Base-by-base conservation (phyloP, 768 basidiomycete species). In the Gautieria morchelliformis region DNA sequence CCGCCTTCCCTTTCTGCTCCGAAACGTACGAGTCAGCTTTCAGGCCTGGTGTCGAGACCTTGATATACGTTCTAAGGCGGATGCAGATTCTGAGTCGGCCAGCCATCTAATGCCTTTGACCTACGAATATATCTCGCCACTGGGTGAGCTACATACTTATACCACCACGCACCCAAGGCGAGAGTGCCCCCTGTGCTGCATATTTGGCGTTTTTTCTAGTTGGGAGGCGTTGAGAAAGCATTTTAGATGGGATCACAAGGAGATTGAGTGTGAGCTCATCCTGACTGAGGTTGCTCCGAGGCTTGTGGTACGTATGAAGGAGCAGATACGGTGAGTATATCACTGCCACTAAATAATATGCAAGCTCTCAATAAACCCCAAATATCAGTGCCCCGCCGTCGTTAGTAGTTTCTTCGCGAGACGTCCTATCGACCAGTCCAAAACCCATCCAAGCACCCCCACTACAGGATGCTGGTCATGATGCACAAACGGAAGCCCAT, bases 1-100 rank as follows among this genome's bases (percentile, higher is more conserved):
- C 15, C 70, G 69, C 52, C 72, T 85, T 5, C 85, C 85, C 0
- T 87, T 86, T 63, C 70, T 84, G 20, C 69, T 65, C 27, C 78
- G 80, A 11, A 80, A 79, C 61, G 62, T 87, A 17, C 71, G 73
- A 14, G 62, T 50, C 3, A 79, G 79, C 1, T 86, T 86, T 63
- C 59, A 55, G n/a, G 40, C 59, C 19, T 71, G 71, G 20, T 85
- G 82, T 63, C 60, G 54, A 30, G 59, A 53, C 39, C 62, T 69
- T 14, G 68, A 70, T 10, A 63, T 84, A 27, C 69, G 71, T 4
- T 69, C 69, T 19, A 52, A 63, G 44, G 60, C 65, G 40, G 53
- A 59, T 55, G 47, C 54, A 63, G 59, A 61, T 53, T 40, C 67
- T 63, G 4, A 35, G 9, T 42, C 60, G n/a, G 37, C 41, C 63